phyloP scores from a whole-genome alignment of 192 early-diverging fungal genomes.

The Linnemannia zychae region DNA sequence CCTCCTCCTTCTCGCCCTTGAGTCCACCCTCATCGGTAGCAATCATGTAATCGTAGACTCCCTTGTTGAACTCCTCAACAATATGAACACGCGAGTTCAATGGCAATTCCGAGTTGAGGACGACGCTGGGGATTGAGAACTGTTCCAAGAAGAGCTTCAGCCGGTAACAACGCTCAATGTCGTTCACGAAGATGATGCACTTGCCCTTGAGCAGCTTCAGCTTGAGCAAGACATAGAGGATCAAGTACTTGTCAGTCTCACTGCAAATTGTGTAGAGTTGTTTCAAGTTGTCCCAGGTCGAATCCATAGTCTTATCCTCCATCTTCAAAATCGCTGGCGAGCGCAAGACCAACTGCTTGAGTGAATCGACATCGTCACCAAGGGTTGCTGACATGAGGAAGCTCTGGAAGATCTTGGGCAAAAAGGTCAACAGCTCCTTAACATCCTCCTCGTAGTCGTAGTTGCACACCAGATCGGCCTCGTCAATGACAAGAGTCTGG shows the following conservation, averaged over 20 bases:
- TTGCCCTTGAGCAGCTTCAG: slow-evolving; percentile 92
- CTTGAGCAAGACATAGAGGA: slow-evolving; percentile 92
- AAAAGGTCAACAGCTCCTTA: slow-evolving; percentile 74
- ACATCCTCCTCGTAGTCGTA: slow-evolving; percentile 96
- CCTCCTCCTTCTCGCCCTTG: slow-evolving; percentile 73
- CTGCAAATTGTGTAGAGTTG: slow-evolving; percentile 63
- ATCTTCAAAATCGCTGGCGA: slow-evolving; percentile 88
- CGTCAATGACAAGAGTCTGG: slow-evolving; percentile 94
- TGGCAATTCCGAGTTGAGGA: slow-evolving; percentile 96
- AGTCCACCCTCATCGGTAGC: slow-evolving; percentile 92
- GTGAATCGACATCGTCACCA: slow-evolving; percentile 86
- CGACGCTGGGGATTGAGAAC: slow-evolving; percentile 92
- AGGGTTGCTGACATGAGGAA: slow-evolving; percentile 97
- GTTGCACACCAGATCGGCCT: slow-evolving; percentile 94
- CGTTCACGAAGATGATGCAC: slow-evolving; percentile 95
- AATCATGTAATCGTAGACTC: slow-evolving; percentile 95
- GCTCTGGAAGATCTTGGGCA: slow-evolving; percentile 92
- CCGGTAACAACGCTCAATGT: slow-evolving; percentile 93
- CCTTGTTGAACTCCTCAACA: slow-evolving; percentile 97
- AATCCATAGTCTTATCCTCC: slow-evolving; percentile 80
- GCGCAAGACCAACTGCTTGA: slow-evolving; percentile 88
- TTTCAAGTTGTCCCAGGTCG: slow-evolving; percentile 71
- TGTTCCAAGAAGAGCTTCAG: slow-evolving; percentile 96
- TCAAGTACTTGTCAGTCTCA: slow-evolving; percentile 90
- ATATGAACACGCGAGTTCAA: slow-evolving; percentile 92